Evolutionary conservation across 2,329 filamentous ascomycete genomes (phyloP).

Genomic region (Zymoseptoria ardabiliae): DNA sequence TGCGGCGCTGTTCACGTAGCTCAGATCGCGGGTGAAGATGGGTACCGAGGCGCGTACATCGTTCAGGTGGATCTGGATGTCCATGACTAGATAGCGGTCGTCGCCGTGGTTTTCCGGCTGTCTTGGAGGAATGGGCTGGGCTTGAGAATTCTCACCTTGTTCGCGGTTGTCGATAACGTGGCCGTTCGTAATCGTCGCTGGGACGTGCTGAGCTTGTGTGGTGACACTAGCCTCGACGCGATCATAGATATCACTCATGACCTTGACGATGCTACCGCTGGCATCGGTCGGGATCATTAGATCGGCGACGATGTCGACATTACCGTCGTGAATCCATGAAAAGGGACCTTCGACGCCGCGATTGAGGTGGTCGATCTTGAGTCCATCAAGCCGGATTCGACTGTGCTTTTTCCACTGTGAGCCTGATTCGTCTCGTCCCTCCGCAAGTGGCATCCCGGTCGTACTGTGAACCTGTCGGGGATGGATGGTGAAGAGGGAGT

Average conservation of each 20-base stretch:
- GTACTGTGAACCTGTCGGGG: constrained; percentile 82
- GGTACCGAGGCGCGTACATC: constrained; percentile 89
- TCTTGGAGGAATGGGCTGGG: neutral
- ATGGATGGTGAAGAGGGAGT: constrained; percentile 94
- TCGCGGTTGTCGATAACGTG: constrained; percentile 21
- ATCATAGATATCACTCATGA: constrained; percentile 96
- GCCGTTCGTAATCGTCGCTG: constrained; percentile 7
- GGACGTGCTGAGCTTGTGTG: constrained; percentile 9
- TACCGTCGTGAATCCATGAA: constrained; percentile 95
- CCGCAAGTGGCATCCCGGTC: constrained; percentile 54
- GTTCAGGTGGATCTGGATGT: constrained; percentile 89
- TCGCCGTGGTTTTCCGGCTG: constrained; percentile 42
- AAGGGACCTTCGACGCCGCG: constrained; percentile 88
- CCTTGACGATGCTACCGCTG: constrained; percentile 83
- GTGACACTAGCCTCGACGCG: constrained; percentile 88
- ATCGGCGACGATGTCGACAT: constrained; percentile 92
- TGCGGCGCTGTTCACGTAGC: constrained; percentile 92
- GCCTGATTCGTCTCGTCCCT: constrained; percentile 53
- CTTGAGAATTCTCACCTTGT: constrained; percentile 2
- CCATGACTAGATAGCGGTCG: constrained; percentile 81
- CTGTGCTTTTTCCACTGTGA: constrained; percentile 93
- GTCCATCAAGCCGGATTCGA: constrained; percentile 80
- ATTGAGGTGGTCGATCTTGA: constrained; percentile 95
- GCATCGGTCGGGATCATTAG: constrained; percentile 87
- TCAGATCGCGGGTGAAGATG: constrained; percentile 83